Evolutionary conservation across 495 filamentous ascomycete genomes (phyloP), one percentile per base, ranked within the genome.

Genomic region (Letharia columbiana): DNA sequence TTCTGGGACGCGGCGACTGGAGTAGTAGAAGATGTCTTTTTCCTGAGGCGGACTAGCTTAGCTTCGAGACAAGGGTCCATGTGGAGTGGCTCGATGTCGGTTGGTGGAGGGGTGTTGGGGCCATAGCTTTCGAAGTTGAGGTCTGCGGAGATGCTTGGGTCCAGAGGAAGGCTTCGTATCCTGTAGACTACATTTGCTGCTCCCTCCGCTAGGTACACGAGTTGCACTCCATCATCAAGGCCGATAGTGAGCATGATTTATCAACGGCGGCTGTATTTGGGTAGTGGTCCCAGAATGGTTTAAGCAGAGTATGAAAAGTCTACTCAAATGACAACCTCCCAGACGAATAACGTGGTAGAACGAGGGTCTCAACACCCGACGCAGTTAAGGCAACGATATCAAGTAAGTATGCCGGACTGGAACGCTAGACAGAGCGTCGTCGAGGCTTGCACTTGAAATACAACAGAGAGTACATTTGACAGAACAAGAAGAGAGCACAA

Each of bases 101-200:
- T 61, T 28, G 71, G 70, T 61, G 61, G 57, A 62, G 72, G 73
- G 41, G 72, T 73, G 49, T 66, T 67, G 61, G 75, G 66, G 65
- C 68, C 64, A 49, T 66, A 60, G 44, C 45, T 33, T 33, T 61
- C 57, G 33, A 66, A 66, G 15, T 47, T 35, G 33, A 67, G 61
- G 59, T 67, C 65, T 59, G 60, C 61, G 28, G 45, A 60, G 57
- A 45, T 63, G 28, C 41, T 66, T 9, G 64, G 23, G 37, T 47
- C 61, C 5, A 65, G 20, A 47, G 74, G 71, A 1, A 75, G 73
- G 35, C 79, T 69, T 28, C 74, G 71, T 63, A 88, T 81, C 47
- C 82, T 80, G 69, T 88, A 91, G 71, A 91, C 85, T 58, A 85
- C 76, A 72, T 91, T 91, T 41, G 89, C 87, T 54, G 87, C 87